Base-by-base conservation (phyloP, 2,329 filamentous ascomycete genomes). In the Xylariomycetidae sp. region DNA sequence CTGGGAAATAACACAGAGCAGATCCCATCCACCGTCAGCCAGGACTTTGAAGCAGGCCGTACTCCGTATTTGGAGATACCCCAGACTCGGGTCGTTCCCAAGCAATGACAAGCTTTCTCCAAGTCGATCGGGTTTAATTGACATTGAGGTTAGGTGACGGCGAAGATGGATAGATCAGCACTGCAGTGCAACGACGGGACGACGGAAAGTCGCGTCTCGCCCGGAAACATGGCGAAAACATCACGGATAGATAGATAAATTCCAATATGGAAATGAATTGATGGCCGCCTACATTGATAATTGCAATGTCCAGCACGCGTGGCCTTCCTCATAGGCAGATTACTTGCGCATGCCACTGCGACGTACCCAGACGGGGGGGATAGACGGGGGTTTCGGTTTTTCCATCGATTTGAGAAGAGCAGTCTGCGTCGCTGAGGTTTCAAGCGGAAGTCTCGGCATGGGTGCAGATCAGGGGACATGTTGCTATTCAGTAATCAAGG, bases 261-360 rank as follows among this genome's bases (percentile, higher is more conserved):
- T 36, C 28, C 26, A 36, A 31, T 34, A 37, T 39, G 16, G 34
- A 30, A 40, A n/a, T n/a, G n/a, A n/a, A n/a, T n/a, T n/a, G n/a
- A n/a, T n/a, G n/a, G n/a, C n/a, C n/a, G n/a, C n/a, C n/a, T n/a
- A n/a, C n/a, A n/a, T n/a, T n/a, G n/a, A n/a, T n/a, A n/a, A n/a
- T n/a, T n/a, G n/a, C n/a, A n/a, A n/a, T n/a, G n/a, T 13, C 22
- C 13, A 10, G 7, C 12, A 6, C 18, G 10, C 27, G 27, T 29
- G 27, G 27, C 27, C 27, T 29, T 29, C 27, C 27, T 16, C 15
- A 29, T 15, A 13, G 27, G 27, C 27, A 8, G 13, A n/a, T n/a
- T n/a, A n/a, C n/a, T n/a, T n/a, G n/a, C n/a, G n/a, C n/a, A n/a
- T n/a, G n/a, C n/a, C n/a, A n/a, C n/a, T n/a, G n/a, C n/a, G n/a